A percentile compares a stretch with the other conserved stretches of the same genome.
These are phyloP conservation scores for Candida silvatica DNA, from an alignment of 805 yeast genomes.

Conservation along the genomic window DNA sequence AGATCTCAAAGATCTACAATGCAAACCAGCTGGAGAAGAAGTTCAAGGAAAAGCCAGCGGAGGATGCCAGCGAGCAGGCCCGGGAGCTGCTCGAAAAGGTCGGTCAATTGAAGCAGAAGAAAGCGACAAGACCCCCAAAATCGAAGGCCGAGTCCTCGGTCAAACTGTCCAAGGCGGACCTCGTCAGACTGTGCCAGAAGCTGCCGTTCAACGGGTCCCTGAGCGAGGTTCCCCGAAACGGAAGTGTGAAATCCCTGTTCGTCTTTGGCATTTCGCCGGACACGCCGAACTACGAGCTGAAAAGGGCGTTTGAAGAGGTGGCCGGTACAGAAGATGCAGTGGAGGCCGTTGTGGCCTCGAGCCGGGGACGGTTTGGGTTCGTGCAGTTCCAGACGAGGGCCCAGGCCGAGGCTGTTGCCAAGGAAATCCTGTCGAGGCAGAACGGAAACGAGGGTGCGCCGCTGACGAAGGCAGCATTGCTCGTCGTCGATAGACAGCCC, in stretches of 20 bases:
- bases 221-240: constrained; percentile 28
- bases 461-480: constrained; percentile 21
- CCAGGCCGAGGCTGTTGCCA: constrained; percentile 41
- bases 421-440: constrained; percentile 9
- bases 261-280: constrained; percentile 66
- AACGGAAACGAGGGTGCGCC: constrained; percentile 1
- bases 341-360: constrained; percentile 41
- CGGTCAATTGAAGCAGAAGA: neutral
- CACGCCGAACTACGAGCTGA: constrained; percentile 53
- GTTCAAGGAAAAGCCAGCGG: constrained; percentile 11
- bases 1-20: constrained; percentile 42
- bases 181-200: constrained; percentile 42
- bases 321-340: constrained; percentile 17
- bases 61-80: constrained; percentile 3
- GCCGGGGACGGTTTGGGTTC: constrained; percentile 56
- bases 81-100: constrained; percentile 6
- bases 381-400: constrained; percentile 40
- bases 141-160: constrained; percentile 9
- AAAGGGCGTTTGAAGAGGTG: constrained; percentile 36
- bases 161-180: constrained; percentile 29
- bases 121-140: constrained; percentile 4
- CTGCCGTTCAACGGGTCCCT: constrained; percentile 67
- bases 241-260: constrained; percentile 49
- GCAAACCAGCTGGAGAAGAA: constrained; percentile 37
- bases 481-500: constrained; percentile 32